phyloP scores from a whole-genome alignment of 2,329 filamentous ascomycete genomes.

The Aureobasidium vineae region DNA sequence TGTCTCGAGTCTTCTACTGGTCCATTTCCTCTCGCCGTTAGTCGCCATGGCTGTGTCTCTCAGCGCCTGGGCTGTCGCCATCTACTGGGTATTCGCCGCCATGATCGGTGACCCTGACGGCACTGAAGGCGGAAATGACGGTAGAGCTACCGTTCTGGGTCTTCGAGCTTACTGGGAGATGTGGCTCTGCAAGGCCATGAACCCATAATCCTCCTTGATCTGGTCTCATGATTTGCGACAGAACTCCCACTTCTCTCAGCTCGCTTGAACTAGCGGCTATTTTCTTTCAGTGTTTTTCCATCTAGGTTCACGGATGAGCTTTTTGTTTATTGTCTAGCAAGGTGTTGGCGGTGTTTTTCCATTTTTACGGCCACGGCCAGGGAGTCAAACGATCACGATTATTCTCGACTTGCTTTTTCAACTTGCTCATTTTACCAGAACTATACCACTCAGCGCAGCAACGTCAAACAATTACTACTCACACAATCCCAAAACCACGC shows the following conservation, averaged over 20 bases:
- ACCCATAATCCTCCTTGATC: background rate
- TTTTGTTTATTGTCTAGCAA: conserved; percentile 14
- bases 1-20: conserved; percentile 48
- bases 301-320: background rate
- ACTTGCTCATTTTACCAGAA: conserved; percentile 7
- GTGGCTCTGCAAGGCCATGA: conserved; percentile 46
- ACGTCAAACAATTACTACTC: background rate
- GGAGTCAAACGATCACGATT: conserved; percentile 7
- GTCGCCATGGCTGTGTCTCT: conserved; percentile 57
- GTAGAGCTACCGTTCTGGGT: conserved; percentile 57
- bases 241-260: background rate
- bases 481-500: background rate
- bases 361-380: background rate
- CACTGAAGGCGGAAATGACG: conserved; percentile 58
- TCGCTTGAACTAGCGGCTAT: background rate
- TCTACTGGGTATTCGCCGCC: conserved; percentile 61
- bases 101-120: conserved; percentile 62
- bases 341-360: conserved; percentile 25
- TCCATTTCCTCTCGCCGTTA: conserved; percentile 57
- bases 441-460: conserved; percentile 18
- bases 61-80: conserved; percentile 58
- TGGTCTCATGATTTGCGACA: background rate
- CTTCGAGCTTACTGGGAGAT: conserved; percentile 61
- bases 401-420: background rate
- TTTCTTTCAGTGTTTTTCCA: background rate